Evolutionary conservation across 164 flowering plant genomes (phyloP), one percentile per base, ranked within the genome.

Genomic region (Macadamia tetraphylla): DNA sequence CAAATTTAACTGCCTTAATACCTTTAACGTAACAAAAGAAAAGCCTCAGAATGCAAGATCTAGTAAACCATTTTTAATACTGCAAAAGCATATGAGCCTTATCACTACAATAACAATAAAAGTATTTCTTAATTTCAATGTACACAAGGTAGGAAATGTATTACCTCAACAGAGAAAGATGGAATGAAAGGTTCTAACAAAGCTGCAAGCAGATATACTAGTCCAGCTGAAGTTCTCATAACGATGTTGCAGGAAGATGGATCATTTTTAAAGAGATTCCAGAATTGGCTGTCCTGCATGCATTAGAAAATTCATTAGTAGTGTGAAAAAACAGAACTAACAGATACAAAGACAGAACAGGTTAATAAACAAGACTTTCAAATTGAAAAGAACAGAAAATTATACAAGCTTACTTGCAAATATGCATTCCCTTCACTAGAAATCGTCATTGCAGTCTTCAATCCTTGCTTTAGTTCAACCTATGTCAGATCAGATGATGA

Each of bases 161-260:
- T 69, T 84, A 90, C 99, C 96, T 90, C 88, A 58, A 65, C 62
- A 52, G 97, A 83, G 72, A 94, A 90, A 11, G 99, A 88, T 64
- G 99, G 99, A 86, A 94, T 90, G 64, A 84, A 92, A n/a, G 99
- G 99, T 71, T 94, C 97, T 52, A 94, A 77, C 57, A 94, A 77
- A 70, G 88, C 84, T 44, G 96, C 96, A 60, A 94, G 94, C 70
- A 92, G 82, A 79, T 85, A 84, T 0, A 94, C 98, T 60, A 94
- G 77, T 40, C 99, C 99, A 9, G 74, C 83, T 48, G 97, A 71
- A 70, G 97, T 89, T 81, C 69, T 90, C 85, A 94, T 87, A 42
- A 92, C 99, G 35, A 92, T 70, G 35, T 84, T 72, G 74, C 99
- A 94, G 10, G 85, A 75, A 71, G 86, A 66, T 53, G 64, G 75